These are phyloP conservation scores for Passiflora organensis DNA, from an alignment of 345 rosid genomes.

Conservation along the genomic window DNA sequence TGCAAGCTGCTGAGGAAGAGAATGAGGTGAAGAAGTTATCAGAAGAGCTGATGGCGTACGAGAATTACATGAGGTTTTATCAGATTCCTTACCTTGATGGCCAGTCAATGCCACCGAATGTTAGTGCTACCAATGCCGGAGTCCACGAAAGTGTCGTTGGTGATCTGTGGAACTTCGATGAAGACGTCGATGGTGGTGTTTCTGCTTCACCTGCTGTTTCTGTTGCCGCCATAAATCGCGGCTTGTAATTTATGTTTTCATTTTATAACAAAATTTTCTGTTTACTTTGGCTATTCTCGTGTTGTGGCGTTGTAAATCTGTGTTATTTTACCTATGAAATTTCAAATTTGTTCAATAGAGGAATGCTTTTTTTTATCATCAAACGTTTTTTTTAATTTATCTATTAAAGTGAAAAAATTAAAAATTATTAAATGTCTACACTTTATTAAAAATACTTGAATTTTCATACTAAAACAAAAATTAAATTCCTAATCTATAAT, in stretches of 20 bases:
- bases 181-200: conserved; percentile 29
- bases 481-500: too few species aligned
- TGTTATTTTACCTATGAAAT: not conserved
- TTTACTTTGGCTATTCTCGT: too few species aligned
- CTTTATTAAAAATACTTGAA: too few species aligned
- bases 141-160: conserved; percentile 47
- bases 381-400: too few species aligned
- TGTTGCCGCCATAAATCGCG: not conserved
- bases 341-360: not conserved
- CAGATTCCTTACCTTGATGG: conserved; percentile 70
- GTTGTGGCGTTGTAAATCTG: not conserved
- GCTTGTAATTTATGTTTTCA: not conserved
- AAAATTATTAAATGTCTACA: too few species aligned
- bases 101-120: conserved; percentile 35
- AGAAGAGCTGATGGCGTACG: conserved; percentile 71
- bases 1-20: conserved; percentile 23
- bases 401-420: too few species aligned
- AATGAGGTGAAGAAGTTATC: conserved; percentile 47
- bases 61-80: conserved; percentile 68
- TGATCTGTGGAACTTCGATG: conserved; percentile 56
- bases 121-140: not conserved
- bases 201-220: not conserved
- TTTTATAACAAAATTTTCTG: too few species aligned
- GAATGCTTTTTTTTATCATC: too few species aligned
- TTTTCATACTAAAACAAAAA: too few species aligned